Evolutionary conservation across 2,329 filamentous ascomycete species (phyloP), one percentile per base, ranked within the genome.

Genomic region (Diplodia corticola): DNA sequence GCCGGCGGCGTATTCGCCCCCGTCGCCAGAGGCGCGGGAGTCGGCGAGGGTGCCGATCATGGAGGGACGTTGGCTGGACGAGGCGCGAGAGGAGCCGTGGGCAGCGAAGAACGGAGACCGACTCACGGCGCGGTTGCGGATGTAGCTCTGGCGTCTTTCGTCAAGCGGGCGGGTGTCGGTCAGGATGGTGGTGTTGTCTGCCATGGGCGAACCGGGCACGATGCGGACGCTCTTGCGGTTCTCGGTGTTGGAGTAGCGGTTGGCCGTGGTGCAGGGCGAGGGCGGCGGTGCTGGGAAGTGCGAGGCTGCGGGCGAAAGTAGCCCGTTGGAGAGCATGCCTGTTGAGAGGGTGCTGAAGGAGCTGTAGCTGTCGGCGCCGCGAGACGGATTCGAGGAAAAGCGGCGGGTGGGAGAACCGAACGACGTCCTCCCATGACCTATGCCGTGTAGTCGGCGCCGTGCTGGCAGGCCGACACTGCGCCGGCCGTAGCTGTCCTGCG

Each of bases 91-190:
- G 4, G 69, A 71, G 13, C 69, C 69, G 15, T 69, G 72, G 49
- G 76, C 76, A 5, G 76, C 74, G 66, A 82, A 81, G 40, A 82
- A 77, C 4, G 79, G 77, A 15, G 75, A 73, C 35, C 73, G 74
- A 13, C 73, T 76, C 20, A 75, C 76, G 2, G 77, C 77, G 40
- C 80, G 75, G 65, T 81, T 79, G 17, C 76, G 71, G 50, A 81
- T 78, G 69, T 78, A 81, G 15, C 77, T 80, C 60, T 76, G 73
- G 6, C 80, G 75, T 66, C 79, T 80, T 35, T 80, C 78, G 44
- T 78, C 73, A 5, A 80, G 65, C 1, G 77, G 73, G 5, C 79
- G 72, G 5, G 71, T 71, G 65, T 81, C 80, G 70, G 72, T 10
- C 28, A 60, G 20, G 10, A 66, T 59, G 6, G 71, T 63, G 20